Conservation (phyloP, 345 rosid species). For the Citrus unshiu region DNA sequence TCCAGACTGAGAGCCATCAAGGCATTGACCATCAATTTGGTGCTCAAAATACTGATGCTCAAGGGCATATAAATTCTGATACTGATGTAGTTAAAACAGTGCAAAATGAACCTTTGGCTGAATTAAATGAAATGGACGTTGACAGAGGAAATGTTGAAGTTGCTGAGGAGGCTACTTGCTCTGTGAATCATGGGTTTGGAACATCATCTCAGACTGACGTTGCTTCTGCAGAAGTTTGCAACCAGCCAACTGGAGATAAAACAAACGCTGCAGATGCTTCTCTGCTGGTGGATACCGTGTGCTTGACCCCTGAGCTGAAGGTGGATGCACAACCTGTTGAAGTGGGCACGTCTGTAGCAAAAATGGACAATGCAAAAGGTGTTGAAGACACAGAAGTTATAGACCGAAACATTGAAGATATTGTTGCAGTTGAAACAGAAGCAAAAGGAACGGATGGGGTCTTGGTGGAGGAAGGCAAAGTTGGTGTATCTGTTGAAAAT, state of each 20-base stretch:
- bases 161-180: conserved; percentile 40
- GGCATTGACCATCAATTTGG: conserved; percentile 17
- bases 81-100: conserved; percentile 21
- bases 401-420: conserved; percentile 21
- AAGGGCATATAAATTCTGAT: conserved; percentile 21
- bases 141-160: conserved; percentile 31
- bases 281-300: conserved; percentile 23
- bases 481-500: conserved; percentile 26
- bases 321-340: conserved; percentile 18
- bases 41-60: conserved; percentile 13
- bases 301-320: conserved; percentile 15
- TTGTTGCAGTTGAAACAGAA: conserved; percentile 31
- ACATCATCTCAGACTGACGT: conserved; percentile 10
- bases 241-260: conserved; percentile 30
- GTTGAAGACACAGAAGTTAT: conserved; percentile 28
- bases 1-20: conserved; percentile 22
- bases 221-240: conserved; percentile 12
- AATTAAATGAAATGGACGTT: conserved; percentile 41
- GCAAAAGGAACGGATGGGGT: conserved; percentile 25
- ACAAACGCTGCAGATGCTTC: conserved; percentile 18
- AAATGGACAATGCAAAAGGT: conserved; percentile 21
- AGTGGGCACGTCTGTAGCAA: conserved; percentile 18
- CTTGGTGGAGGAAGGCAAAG: conserved; percentile 40
- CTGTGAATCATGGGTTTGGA: conserved; percentile 23
- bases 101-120: conserved; percentile 39